A percentile compares a stretch with the other conserved stretches of the same genome.
These are phyloP conservation scores for Penicillium nucicola DNA, from an alignment of 495 filamentous ascomycete genomes.

Conservation along the genomic window DNA sequence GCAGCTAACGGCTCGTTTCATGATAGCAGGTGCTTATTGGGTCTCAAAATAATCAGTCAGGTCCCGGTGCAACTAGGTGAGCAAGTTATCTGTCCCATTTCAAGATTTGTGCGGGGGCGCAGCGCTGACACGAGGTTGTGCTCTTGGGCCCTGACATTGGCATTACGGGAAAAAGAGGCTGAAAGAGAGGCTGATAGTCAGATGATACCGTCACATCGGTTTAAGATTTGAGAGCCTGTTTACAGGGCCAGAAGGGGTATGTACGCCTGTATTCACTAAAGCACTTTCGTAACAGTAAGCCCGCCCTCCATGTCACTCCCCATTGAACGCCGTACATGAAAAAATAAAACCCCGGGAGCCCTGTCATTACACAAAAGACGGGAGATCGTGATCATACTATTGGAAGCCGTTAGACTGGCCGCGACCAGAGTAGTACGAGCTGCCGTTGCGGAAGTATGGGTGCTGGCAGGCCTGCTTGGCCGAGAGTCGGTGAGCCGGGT, in stretches of 20 bases:
- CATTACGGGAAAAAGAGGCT: slow-evolving; percentile 4
- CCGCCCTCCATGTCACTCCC: slow-evolving; percentile 34
- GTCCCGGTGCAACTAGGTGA: not conserved
- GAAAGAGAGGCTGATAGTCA: slow-evolving; percentile 8
- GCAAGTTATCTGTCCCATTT: not conserved
- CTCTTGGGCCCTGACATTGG: slow-evolving; percentile 2
- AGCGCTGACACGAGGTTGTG: slow-evolving; percentile 14
- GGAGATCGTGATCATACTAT: slow-evolving; percentile 15
- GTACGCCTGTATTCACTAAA: slow-evolving; percentile 36
- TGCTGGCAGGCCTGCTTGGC: slow-evolving; percentile 93
- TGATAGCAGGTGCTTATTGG: too few species aligned
- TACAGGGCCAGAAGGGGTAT: slow-evolving; percentile 24
- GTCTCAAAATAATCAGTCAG: too few species aligned
- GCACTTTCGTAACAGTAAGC: slow-evolving; percentile 28
- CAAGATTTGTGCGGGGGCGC: slow-evolving; percentile 11
- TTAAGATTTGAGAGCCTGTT: not conserved
- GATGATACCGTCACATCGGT: slow-evolving; percentile 4
- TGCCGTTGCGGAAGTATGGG: slow-evolving; percentile 83
- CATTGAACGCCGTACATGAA: slow-evolving; percentile 39
- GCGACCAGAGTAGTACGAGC: slow-evolving; percentile 49
- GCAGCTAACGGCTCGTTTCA: not conserved
- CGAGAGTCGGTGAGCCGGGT: slow-evolving; percentile 88
- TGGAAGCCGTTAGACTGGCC: slow-evolving; percentile 41
- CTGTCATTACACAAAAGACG: slow-evolving; percentile 14
- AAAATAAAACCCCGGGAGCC: slow-evolving; percentile 13